Conservation (phyloP, 805 yeast genomes). For the Vanderwaltozyma tropicalis region DNA sequence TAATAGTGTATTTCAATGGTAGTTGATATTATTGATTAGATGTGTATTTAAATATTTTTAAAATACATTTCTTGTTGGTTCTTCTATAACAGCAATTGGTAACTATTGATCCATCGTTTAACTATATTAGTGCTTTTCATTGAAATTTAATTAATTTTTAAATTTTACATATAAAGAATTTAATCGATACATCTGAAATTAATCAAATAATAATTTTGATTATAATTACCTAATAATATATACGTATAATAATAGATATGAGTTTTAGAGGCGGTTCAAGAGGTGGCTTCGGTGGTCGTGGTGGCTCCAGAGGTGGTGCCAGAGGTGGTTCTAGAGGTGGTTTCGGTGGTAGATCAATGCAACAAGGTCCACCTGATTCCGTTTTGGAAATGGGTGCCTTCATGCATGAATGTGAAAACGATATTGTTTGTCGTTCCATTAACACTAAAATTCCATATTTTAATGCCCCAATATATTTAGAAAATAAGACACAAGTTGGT, state of each 20-base stretch:
- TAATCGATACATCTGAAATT: too few relatives aligned
- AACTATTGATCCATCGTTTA: too few relatives aligned
- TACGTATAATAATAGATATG: conserved; percentile 16
- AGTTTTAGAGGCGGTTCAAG: conserved; percentile 35
- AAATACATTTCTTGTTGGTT: too few relatives aligned
- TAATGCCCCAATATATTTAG: conserved; percentile 96
- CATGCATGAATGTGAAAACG: conserved; percentile 90
- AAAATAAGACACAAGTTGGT: conserved; percentile 92
- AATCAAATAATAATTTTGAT: too few relatives aligned
- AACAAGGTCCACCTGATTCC: conserved; percentile 92
- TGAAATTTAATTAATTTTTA: too few relatives aligned
- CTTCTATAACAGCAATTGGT: too few relatives aligned
- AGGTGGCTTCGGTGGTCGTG: conserved; percentile 24
- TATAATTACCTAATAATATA: not conserved
- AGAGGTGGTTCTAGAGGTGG: conserved; percentile 34
- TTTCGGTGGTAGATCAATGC: conserved; percentile 39
- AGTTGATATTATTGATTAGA: not conserved
- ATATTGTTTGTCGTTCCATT: conserved; percentile 89
- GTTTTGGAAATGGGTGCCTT: conserved; percentile 93
- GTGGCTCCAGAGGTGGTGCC: conserved; percentile 31
- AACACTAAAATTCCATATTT: conserved; percentile 93
- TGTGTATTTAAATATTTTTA: too few relatives aligned
- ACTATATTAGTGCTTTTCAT: too few relatives aligned
- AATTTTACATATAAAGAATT: too few relatives aligned
- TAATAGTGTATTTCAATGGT: not conserved